Conservation (phyloP, 371 early-diverging fungal species). For the Thermomucor indicae-seudaticae region DNA sequence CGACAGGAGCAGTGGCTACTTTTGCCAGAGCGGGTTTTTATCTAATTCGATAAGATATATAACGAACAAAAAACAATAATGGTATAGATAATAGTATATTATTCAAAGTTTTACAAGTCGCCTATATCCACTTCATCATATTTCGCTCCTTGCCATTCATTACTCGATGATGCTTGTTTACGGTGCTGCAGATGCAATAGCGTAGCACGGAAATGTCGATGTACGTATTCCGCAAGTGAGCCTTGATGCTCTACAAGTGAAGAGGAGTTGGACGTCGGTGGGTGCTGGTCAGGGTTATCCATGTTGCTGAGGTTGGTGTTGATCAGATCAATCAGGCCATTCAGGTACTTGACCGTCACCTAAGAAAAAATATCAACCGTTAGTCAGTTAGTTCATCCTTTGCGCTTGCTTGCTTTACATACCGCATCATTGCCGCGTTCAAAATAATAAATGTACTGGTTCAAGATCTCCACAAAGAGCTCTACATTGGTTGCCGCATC, state of each 20-base stretch:
- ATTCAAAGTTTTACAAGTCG: conserved; percentile 11
- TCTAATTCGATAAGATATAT: not conserved
- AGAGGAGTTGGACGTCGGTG: conserved; percentile 57
- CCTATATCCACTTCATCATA: conserved; percentile 22
- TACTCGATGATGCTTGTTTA: conserved; percentile 11
- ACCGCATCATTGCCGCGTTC: conserved; percentile 77
- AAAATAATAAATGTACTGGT: conserved; percentile 87
- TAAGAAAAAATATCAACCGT: not conserved
- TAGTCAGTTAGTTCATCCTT: not conserved
- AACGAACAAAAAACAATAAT: not conserved
- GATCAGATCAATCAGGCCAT: conserved; percentile 87
- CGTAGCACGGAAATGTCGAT: conserved; percentile 59
- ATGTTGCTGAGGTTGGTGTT: conserved; percentile 66
- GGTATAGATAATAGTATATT: not conserved
- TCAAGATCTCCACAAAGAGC: conserved; percentile 90
- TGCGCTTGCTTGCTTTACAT: not conserved
- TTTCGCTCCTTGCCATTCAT: conserved; percentile 23
- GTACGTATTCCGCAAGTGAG: conserved; percentile 50
- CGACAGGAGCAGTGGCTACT: no score
- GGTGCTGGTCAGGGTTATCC: conserved; percentile 65
- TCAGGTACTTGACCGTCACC: conserved; percentile 81
- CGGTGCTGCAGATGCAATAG: conserved; percentile 42
- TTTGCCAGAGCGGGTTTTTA: no score
- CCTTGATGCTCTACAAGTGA: conserved; percentile 48
- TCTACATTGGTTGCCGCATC: conserved; percentile 80